Base-by-base conservation (phyloP, 129 eudicot genomes). In the Flaveria trinervia region DNA sequence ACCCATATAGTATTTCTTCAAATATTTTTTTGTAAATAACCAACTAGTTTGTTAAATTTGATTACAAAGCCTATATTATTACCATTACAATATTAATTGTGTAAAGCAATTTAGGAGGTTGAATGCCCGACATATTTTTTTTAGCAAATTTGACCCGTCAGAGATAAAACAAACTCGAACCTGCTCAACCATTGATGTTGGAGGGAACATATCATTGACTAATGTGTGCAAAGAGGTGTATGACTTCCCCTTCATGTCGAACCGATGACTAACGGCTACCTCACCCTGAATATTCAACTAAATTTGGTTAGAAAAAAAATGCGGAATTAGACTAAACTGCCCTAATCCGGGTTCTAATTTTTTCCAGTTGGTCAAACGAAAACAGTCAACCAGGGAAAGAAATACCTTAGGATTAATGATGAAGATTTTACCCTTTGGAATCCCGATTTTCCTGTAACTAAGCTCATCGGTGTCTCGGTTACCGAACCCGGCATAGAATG, bases 401-500 rank as follows among this genome's bases (percentile, higher is more conserved):
- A 22, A 13, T 85, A 94, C 99, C 99, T 94, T 94, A 22, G 99
- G 99, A 64, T 94, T 94, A 56, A 94, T 94, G 46, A 94, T 94
- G 76, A 94, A 94, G 81, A 94, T 94, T 83, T 94, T 94, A 70
- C 97, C 99, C 84, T 89, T 94, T n/a, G 99, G 99, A 54, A 94
- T 94, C 43, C 99, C 99, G 3, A 94, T 88, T 90, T 91, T 94
- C 74, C 93, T 78, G 82, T 94, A 94, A 56, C 92, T 86, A 36
- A 94, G 97, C 82, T 94, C 99, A 70, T 94, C 99, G 0, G 98
- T 93, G 84, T 93, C 91, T 79, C 96, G 77, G 76, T 90, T 93
- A 60, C 98, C 97, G 28, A 93, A 93, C 1, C 96, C 91, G 49
- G 97, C 98, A 54, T 90, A 88, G 68, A 93, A 90, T n/a, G 96